These are phyloP conservation scores for Tolypocladium nubicola DNA, from an alignment of 2,329 filamentous ascomycete genomes.

Conservation along the genomic window DNA sequence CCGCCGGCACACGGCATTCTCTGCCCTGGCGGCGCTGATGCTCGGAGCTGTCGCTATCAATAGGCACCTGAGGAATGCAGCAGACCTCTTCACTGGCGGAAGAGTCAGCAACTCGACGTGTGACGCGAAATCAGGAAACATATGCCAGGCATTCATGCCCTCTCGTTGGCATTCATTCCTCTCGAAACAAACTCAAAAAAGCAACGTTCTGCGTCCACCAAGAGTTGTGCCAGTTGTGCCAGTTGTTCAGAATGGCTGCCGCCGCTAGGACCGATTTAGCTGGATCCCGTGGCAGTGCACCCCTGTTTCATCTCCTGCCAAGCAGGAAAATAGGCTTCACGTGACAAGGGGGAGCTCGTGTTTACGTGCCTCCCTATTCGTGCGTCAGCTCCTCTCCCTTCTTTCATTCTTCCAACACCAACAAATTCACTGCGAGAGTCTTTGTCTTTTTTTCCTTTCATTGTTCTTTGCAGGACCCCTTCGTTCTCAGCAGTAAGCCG, in stretches of 20 bases:
- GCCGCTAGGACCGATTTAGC: neutral
- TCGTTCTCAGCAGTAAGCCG: neutral
- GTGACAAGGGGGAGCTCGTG: neutral
- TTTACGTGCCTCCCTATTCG: neutral
- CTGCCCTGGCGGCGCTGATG: neutral
- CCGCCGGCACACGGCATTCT: neutral
- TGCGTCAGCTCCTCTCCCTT: neutral
- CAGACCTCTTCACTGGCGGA: neutral
- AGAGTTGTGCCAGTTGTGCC: neutral
- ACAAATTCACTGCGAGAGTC: neutral
- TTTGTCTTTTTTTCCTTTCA: neutral
- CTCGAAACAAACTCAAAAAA: neutral
- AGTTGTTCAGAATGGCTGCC: neutral
- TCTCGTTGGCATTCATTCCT: neutral
- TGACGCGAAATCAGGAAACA: neutral
- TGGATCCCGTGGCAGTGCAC: neutral
- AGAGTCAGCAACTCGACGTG: neutral
- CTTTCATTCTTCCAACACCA: neutral
- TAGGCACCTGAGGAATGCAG: neutral
- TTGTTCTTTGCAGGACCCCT: neutral
- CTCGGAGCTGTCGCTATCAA: neutral
- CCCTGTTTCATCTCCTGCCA: neutral
- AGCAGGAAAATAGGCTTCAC: neutral
- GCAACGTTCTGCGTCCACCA: too few species aligned
- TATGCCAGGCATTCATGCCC: neutral